Percentiles rank a stretch among this genome's conserved stretches.
Evolutionary conservation across 148 eudicot genomes (phyloP).

Genomic region (Fallopia convolvulus): DNA sequence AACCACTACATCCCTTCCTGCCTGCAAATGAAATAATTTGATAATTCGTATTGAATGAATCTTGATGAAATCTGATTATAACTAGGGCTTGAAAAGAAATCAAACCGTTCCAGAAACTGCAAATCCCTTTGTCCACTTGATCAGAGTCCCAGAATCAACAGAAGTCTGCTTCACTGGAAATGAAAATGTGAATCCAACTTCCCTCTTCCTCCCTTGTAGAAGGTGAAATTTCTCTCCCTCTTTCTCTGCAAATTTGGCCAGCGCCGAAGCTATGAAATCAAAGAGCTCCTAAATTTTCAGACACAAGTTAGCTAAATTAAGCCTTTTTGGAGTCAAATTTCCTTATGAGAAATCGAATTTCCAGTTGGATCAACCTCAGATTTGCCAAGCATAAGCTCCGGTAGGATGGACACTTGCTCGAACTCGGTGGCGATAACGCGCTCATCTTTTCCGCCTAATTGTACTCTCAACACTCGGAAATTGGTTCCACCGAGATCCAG

Average conservation of each 20-base stretch:
- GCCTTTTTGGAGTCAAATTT: neutral
- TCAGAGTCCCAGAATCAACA: constrained; percentile 60
- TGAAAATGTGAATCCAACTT: constrained; percentile 77
- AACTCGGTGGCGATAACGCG: constrained; percentile 52
- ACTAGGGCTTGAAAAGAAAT: neutral
- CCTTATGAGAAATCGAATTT: neutral
- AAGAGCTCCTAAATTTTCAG: constrained; percentile 45
- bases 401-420: constrained; percentile 64
- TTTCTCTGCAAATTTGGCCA: constrained; percentile 46
- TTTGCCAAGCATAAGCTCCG: constrained; percentile 57
- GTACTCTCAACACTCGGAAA: constrained; percentile 69
- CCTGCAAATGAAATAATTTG: constrained; percentile 21
- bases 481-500: constrained; percentile 87
- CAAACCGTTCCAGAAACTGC: constrained; percentile 30
- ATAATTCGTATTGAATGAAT: neutral
- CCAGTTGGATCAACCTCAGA: constrained; percentile 42
- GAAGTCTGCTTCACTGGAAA: constrained; percentile 80
- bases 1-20: constrained; percentile 64
- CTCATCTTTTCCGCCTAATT: constrained; percentile 59
- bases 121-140: constrained; percentile 89
- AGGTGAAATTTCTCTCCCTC: constrained; percentile 42
- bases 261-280: constrained; percentile 58
- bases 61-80: constrained; percentile 1
- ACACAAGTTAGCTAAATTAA: neutral
- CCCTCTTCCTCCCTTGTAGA: constrained; percentile 44